Percentiles rank a stretch among this genome's conserved stretches.
phyloP scores from a whole-genome alignment of 257 asterid genomes.

The Solanum pimpinellifolium region DNA sequence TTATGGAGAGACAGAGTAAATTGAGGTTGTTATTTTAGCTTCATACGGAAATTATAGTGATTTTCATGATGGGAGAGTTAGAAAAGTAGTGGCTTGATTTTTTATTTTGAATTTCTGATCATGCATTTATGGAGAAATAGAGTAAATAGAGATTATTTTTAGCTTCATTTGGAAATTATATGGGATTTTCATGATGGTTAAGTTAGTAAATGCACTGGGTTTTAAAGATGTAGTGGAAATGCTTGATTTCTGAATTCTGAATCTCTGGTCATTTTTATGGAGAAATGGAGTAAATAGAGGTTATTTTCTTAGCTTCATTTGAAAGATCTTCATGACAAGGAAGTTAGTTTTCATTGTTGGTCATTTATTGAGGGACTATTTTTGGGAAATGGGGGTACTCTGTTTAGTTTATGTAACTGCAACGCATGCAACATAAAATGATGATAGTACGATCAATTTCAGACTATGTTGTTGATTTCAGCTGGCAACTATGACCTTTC shows the following conservation, averaged over 20 bases:
- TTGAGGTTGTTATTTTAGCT: background rate
- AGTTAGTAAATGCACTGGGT: background rate
- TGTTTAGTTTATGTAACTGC: background rate
- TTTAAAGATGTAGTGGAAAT: background rate
- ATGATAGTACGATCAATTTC: background rate
- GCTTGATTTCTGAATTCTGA: background rate
- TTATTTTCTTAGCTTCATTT: background rate
- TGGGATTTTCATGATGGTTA: background rate
- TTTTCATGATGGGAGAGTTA: background rate
- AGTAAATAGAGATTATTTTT: background rate
- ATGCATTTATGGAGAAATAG: background rate
- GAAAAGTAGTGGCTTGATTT: background rate
- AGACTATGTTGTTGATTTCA: background rate
- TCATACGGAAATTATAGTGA: background rate
- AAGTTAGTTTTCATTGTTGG: background rate
- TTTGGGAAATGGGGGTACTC: background rate
- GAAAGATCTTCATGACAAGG: background rate
- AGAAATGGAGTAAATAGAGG: background rate
- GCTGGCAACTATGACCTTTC: too few relatives aligned
- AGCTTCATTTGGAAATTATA: background rate
- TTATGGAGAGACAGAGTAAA: background rate
- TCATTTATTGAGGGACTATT: background rate
- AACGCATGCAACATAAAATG: background rate
- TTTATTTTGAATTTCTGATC: background rate
- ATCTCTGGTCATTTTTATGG: background rate